A percentile compares a stretch with the other conserved stretches of the same genome.
Conservation (phyloP, 2,329 filamentous ascomycete genomes). For the Fusarium cicatricum region DNA sequence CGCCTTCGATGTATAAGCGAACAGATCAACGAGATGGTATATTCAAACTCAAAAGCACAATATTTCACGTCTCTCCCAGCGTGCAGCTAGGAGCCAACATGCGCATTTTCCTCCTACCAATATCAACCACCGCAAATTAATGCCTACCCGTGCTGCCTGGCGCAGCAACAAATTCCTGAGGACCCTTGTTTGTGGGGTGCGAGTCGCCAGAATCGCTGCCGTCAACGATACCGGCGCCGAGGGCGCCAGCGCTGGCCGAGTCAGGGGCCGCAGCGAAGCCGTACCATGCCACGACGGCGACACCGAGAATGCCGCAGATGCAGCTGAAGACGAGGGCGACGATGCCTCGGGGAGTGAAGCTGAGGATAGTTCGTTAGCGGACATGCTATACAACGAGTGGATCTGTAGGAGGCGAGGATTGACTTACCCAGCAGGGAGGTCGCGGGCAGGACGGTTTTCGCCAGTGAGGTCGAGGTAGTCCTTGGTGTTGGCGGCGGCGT, state of each 20-base stretch:
- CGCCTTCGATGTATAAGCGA: neutral
- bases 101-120: neutral
- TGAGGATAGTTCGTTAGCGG: conserved; percentile 28
- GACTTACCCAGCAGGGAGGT: conserved; percentile 67
- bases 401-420: neutral
- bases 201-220: conserved; percentile 21
- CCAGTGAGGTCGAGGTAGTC: conserved; percentile 71
- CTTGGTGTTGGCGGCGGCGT: conserved; percentile 76
- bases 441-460: conserved; percentile 62
- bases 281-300: conserved; percentile 73
- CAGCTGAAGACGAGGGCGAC: conserved; percentile 80
- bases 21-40: conserved; percentile 19
- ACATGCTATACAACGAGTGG: neutral
- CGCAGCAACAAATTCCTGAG: conserved; percentile 20
- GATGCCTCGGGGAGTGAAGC: conserved; percentile 75
- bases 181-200: conserved; percentile 11
- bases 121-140: neutral
- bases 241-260: conserved; percentile 21
- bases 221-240: conserved; percentile 32
- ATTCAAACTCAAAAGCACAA: conserved; percentile 5
- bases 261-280: conserved; percentile 48
- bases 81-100: neutral
- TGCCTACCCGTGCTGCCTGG: neutral
- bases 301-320: conserved; percentile 72
- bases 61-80: neutral